Base-by-base conservation (phyloP, 1,139 yeast genomes). In the Diutina catenulata region DNA sequence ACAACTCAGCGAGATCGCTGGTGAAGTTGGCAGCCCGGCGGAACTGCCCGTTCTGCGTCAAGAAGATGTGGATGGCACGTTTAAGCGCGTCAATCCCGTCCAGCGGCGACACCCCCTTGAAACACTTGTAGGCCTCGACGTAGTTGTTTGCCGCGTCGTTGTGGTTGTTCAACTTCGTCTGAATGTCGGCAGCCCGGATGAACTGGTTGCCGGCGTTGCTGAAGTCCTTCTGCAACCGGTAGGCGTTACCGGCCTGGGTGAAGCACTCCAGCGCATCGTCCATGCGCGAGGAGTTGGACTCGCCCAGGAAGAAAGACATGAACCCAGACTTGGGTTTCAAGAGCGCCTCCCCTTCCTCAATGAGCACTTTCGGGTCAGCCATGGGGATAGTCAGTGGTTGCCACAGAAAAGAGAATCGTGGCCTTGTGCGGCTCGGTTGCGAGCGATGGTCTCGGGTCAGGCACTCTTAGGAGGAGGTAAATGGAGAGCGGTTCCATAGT, bases 21-120 rank as follows among this genome's bases (percentile, higher is more conserved):
- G 91, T 81, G 60, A 83, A 88, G 54, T 86, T 86, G 15, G 98
- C 98, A 18, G 95, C 95, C 55, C 98, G 71, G 55, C 98, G 76
- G 60, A 91, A 93, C 55, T 88, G 95, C 11, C 98, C 98, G 47
- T 87, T 76, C 45, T 77, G 73, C 1, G 95, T 86, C 45, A 66
- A 62, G 57, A 88, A 88, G 49, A 84, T 70, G 46, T 75, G 80
- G 43, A 91, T 79, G 1, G 97, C 95, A 49, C 71, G 73, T 42
- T 75, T 70, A 45, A 91, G 66, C 8, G 87, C 76, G 38, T 77
- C 72, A 20, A 83, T 91, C 3, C 95, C 95, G 42, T 81, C 88
- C 2, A 63, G 62, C 2, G 95, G 91, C 26, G 75, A 65, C 31
- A 78, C 80, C 33, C 76, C 70, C 50, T 81, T 79, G 59, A 74